phyloP scores from a whole-genome alignment of 495 filamentous ascomycete species.

The Filosporella fistucella region DNA sequence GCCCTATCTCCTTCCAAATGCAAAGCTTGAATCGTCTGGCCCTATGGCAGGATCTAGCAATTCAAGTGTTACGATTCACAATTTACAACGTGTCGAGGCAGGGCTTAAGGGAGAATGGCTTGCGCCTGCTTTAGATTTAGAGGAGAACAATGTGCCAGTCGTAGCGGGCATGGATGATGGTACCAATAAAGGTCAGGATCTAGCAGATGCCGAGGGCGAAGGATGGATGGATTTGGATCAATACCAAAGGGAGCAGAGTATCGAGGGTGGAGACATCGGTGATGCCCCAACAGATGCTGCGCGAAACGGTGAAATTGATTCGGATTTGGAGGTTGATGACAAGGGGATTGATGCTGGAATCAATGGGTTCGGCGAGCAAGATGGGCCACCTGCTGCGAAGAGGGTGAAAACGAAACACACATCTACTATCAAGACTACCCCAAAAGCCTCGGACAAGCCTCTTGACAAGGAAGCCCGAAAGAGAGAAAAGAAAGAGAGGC shows the following conservation, averaged over 20 bases:
- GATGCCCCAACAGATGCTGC: constrained; percentile 17
- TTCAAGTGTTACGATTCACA: constrained; percentile 56
- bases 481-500: constrained; percentile 31
- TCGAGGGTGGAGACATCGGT: constrained; percentile 35
- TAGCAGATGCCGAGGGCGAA: constrained; percentile 19
- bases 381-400: constrained; percentile 25
- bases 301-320: constrained; percentile 25
- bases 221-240: constrained; percentile 49
- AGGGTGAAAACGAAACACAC: constrained; percentile 17
- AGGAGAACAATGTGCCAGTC: constrained; percentile 4
- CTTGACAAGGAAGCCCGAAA: constrained; percentile 33
- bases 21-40: constrained; percentile 55
- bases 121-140: constrained; percentile 13
- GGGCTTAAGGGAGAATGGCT: constrained; percentile 36
- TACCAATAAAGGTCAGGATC: constrained; percentile 1
- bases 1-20: constrained; percentile 64
- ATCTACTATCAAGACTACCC: background rate
- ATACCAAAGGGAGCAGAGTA: constrained; percentile 40
- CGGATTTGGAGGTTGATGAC: constrained; percentile 19
- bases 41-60: constrained; percentile 46
- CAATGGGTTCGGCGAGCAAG: constrained; percentile 16
- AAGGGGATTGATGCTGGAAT: constrained; percentile 24
- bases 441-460: constrained; percentile 10
- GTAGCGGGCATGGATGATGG: constrained; percentile 16
- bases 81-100: constrained; percentile 60